phyloP scores from a whole-genome alignment of 1,284 basidiomycete genomes.

The Volvariella volvacea region DNA sequence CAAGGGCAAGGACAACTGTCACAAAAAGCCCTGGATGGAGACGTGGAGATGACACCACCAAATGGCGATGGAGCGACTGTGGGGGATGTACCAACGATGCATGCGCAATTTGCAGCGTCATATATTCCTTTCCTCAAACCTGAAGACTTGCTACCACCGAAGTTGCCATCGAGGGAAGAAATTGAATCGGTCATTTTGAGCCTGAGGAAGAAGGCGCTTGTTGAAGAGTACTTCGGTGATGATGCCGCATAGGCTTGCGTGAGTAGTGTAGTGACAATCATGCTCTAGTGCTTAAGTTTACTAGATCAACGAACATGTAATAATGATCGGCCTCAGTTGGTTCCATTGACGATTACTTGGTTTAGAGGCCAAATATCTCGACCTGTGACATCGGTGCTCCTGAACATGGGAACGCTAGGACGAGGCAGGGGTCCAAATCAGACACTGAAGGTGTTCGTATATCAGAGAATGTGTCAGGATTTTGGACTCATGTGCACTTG shows the following conservation, averaged over 20 bases:
- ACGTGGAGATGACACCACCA: slow-evolving; percentile 29
- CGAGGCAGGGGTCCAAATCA: too few species aligned
- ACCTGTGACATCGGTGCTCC: neutral
- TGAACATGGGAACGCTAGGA: too few species aligned
- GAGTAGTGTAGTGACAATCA: neutral
- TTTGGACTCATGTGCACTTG: too few species aligned
- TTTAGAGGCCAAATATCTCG: slow-evolving; percentile 2
- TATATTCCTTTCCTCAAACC: slow-evolving; percentile 74
- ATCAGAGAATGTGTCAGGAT: too few species aligned
- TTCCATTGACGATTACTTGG: neutral
- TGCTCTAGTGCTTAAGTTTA: neutral
- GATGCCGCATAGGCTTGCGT: slow-evolving; percentile 14
- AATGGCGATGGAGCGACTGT: slow-evolving; percentile 17
- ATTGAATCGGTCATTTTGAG: slow-evolving; percentile 76
- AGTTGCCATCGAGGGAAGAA: slow-evolving; percentile 68
- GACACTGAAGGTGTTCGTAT: too few species aligned
- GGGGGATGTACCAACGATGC: slow-evolving; percentile 30
- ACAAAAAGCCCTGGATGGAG: slow-evolving; percentile 30
- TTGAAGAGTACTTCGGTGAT: slow-evolving; percentile 66
- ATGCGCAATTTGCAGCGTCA: slow-evolving; percentile 55
- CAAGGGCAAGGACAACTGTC: neutral
- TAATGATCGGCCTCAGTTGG: too few species aligned
- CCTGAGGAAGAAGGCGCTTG: slow-evolving; percentile 75
- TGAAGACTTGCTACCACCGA: slow-evolving; percentile 69
- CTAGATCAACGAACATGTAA: too few species aligned